Percentiles rank a stretch among this genome's conserved stretches.
Evolutionary conservation across 2,329 filamentous ascomycete genomes (phyloP).

Genomic region (Fusarium coicis): DNA sequence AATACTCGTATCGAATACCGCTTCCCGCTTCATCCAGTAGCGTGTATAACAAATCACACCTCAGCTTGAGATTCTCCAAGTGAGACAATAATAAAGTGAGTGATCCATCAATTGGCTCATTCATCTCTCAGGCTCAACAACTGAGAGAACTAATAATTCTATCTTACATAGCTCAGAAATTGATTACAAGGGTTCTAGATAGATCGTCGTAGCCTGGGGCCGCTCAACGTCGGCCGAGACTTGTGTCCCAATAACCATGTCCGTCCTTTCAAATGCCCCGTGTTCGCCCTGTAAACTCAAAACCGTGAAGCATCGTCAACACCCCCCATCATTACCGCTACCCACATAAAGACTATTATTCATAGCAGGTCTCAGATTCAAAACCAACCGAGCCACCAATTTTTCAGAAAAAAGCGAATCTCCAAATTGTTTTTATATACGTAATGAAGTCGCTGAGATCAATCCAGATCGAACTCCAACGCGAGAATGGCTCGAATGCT

Average conservation of each 20-base stretch:
- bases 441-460: conserved; percentile 34
- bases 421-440: conserved; percentile 43
- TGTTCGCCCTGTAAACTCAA: conserved; percentile 46
- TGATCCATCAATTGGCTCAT: conserved; percentile 37
- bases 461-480: conserved; percentile 35
- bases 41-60: not conserved
- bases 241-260: conserved; percentile 45
- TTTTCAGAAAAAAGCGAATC: conserved; percentile 29
- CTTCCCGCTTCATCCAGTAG: not conserved
- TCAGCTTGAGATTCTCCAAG: no score
- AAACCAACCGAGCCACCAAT: conserved; percentile 28
- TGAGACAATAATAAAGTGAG: not conserved
- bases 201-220: conserved; percentile 44
- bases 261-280: conserved; percentile 44
- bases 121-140: conserved; percentile 16
- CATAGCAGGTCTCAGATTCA: conserved; percentile 21
- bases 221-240: conserved; percentile 38
- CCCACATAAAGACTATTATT: conserved; percentile 44
- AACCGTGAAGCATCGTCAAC: conserved; percentile 46
- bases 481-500: conserved; percentile 18
- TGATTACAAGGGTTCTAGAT: conserved; percentile 48
- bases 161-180: conserved; percentile 47
- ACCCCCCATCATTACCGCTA: conserved; percentile 46
- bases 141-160: conserved; percentile 35
- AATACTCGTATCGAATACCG: not conserved